Percentiles rank a stretch among this genome's conserved stretches.
phyloP scores from a whole-genome alignment of 1,139 yeast genomes.

The Geotrichum australiense region DNA sequence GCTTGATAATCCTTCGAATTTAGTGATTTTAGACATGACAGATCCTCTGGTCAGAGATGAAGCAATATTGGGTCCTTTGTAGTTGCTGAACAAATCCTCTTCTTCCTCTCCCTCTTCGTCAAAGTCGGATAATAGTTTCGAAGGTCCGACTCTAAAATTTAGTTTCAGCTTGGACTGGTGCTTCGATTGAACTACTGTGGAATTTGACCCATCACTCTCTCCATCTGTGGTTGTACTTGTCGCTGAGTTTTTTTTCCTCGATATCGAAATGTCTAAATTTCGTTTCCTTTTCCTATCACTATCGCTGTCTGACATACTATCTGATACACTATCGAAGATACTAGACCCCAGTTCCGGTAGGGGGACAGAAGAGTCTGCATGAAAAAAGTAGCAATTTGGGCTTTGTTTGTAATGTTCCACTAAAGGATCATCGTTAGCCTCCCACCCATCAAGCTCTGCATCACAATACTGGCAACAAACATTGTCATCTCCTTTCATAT shows the following conservation, averaged over 20 bases:
- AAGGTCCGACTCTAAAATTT: neutral
- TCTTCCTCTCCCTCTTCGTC: neutral
- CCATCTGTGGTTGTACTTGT: neutral
- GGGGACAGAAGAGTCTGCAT: constrained; percentile 14
- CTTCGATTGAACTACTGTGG: neutral
- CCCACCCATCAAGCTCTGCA: constrained; percentile 67
- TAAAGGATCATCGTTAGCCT: constrained; percentile 55
- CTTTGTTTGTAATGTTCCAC: constrained; percentile 37
- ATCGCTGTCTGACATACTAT: too few species aligned
- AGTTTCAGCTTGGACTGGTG: neutral
- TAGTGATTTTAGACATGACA: constrained; percentile 11
- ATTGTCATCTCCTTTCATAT: constrained; percentile 52
- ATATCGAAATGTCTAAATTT: too few species aligned
- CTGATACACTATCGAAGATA: too few species aligned
- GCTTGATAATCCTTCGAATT: constrained; percentile 11
- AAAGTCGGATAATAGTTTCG: too few species aligned
- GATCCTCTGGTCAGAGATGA: constrained; percentile 10
- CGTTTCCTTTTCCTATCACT: too few species aligned
- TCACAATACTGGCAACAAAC: constrained; percentile 69
- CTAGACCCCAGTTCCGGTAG: too few species aligned
- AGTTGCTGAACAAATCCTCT: neutral
- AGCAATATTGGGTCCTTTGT: neutral
- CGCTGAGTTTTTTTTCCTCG: too few species aligned
- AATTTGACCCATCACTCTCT: neutral
- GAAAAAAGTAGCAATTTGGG: constrained; percentile 46